Percentiles rank a stretch among this genome's conserved stretches.
These are phyloP conservation scores for Aspergillus wentii DNA, from an alignment of 495 filamentous ascomycete species.

Conservation along the genomic window DNA sequence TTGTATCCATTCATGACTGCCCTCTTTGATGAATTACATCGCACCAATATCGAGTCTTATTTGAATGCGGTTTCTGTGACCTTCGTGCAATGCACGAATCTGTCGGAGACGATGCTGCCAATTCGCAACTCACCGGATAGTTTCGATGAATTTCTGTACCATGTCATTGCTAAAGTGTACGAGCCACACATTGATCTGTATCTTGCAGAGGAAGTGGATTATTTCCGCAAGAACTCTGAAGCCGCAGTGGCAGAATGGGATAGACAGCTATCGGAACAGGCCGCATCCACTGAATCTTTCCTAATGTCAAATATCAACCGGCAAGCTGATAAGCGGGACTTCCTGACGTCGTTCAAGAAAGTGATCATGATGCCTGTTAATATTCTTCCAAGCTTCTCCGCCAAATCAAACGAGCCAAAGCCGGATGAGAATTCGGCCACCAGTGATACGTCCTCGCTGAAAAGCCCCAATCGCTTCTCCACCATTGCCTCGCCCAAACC, in stretches of 20 bases:
- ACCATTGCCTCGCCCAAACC: conserved; percentile 45
- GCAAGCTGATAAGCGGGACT: conserved; percentile 94
- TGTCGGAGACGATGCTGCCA: conserved; percentile 62
- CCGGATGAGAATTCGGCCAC: conserved; percentile 27
- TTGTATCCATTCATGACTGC: conserved; percentile 81
- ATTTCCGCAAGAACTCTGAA: conserved; percentile 72
- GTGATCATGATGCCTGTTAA: conserved; percentile 98
- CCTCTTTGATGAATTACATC: conserved; percentile 86
- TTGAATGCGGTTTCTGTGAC: conserved; percentile 81
- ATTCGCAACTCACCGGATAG: conserved; percentile 54
- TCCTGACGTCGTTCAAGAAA: conserved; percentile 94
- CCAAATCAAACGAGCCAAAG: conserved; percentile 36
- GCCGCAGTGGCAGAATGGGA: conserved; percentile 81
- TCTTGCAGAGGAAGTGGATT: conserved; percentile 84
- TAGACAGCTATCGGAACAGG: conserved; percentile 83
- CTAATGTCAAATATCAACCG: conserved; percentile 93
- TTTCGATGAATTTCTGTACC: conserved; percentile 51
- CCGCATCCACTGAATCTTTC: conserved; percentile 85
- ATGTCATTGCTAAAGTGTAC: conserved; percentile 65
- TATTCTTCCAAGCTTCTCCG: conserved; percentile 66
- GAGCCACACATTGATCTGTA: conserved; percentile 93
- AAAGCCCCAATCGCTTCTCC: conserved; percentile 49
- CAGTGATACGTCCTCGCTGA: conserved; percentile 29
- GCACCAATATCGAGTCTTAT: conserved; percentile 69
- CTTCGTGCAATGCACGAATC: conserved; percentile 76